Conservation (phyloP, 2,329 filamentous ascomycete genomes). For the Fusarium abutilonis region DNA sequence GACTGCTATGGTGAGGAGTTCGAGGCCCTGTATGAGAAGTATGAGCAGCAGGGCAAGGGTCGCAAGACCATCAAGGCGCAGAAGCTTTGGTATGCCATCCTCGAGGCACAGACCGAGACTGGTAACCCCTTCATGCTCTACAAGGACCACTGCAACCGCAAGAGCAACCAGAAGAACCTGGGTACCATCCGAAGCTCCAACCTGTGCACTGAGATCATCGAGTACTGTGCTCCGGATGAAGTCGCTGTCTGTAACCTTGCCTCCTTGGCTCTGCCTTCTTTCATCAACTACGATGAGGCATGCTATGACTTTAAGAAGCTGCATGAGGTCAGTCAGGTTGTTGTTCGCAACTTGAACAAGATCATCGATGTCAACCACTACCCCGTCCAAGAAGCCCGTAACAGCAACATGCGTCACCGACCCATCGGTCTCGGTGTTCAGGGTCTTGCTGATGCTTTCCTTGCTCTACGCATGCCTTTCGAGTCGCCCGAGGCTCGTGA, state of each 20-base stretch:
- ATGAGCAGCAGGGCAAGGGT: constrained; percentile 87
- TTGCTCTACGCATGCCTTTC: constrained; percentile 95
- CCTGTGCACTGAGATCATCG: constrained; percentile 97
- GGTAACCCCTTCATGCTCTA: constrained; percentile 99
- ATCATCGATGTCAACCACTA: constrained; percentile 99
- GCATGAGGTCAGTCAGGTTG: constrained; percentile 91
- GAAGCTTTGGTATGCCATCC: constrained; percentile 99
- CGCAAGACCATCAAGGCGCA: constrained; percentile 94
- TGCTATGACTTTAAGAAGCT: constrained; percentile 96
- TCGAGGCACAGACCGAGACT: constrained; percentile 98
- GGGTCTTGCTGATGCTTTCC: constrained; percentile 96
- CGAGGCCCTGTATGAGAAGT: constrained; percentile 91
- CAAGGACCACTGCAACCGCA: constrained; percentile 97
- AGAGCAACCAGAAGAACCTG: constrained; percentile 99
- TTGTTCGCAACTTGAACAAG: constrained; percentile 95
- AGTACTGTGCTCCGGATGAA: constrained; percentile 97
- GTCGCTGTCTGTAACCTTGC: constrained; percentile 98
- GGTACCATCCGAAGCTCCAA: constrained; percentile 99
- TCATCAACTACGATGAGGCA: constrained; percentile 84
- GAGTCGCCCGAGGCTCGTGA: constrained; percentile 93
- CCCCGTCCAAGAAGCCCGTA: constrained; percentile 90
- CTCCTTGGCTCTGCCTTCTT: constrained; percentile 90
- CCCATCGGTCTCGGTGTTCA: constrained; percentile 97
- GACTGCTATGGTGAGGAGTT: constrained; percentile 99
- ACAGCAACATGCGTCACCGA: constrained; percentile 97